Percentiles rank a stretch among this genome's conserved stretches.
Evolutionary conservation across 179 eudicot species (phyloP).

Genomic region (Drosera spatulata): DNA sequence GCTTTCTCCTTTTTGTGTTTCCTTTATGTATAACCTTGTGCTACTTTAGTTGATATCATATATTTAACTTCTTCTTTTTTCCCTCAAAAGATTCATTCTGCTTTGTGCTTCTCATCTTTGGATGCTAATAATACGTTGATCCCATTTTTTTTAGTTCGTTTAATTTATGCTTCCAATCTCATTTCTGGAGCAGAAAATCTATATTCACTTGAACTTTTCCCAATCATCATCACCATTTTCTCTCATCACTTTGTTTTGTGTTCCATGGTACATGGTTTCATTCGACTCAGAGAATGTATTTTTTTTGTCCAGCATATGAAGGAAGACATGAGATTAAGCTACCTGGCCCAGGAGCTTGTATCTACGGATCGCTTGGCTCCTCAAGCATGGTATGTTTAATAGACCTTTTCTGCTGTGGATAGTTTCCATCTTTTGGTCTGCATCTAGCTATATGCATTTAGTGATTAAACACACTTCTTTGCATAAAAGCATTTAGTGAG

Average conservation of each 20-base stretch:
- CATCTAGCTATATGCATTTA: not conserved
- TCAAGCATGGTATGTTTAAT: constrained; percentile 73
- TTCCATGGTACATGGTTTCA: not conserved
- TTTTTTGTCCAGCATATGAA: constrained; percentile 63
- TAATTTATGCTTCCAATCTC: too few relatives aligned
- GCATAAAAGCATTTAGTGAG: too few relatives aligned
- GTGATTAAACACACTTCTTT: too few relatives aligned
- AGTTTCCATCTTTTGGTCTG: not conserved
- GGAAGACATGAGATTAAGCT: constrained; percentile 97
- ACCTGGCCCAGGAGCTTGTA: constrained; percentile 92
- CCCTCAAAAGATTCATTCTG: too few relatives aligned
- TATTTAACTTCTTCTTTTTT: too few relatives aligned
- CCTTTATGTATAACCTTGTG: too few relatives aligned
- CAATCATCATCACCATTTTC: not conserved
- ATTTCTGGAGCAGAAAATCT: too few relatives aligned
- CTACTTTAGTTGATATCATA: too few relatives aligned
- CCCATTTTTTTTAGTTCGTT: too few relatives aligned
- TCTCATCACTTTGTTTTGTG: not conserved
- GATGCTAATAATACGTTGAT: too few relatives aligned
- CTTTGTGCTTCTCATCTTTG: too few relatives aligned
- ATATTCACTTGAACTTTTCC: not conserved
- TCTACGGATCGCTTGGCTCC: constrained; percentile 96
- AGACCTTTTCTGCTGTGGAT: not conserved
- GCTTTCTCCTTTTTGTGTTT: too few relatives aligned
- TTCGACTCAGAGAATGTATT: not conserved